Base-by-base conservation (phyloP, 2,329 filamentous ascomycete species). In the Aureobasidium sp. region DNA sequence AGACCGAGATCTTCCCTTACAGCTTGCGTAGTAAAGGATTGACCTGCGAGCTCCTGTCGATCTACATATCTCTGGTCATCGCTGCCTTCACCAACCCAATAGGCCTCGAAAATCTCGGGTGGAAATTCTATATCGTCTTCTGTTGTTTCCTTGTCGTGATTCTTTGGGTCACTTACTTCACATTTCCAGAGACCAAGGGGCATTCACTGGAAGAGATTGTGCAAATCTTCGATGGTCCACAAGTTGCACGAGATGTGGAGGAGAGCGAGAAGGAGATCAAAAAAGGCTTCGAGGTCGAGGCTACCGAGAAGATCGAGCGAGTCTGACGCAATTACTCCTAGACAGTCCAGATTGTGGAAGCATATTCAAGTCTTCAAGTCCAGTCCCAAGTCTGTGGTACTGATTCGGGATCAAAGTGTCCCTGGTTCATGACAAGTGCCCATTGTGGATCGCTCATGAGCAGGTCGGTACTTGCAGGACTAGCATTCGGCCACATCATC, bases 401-500 rank as follows among this genome's bases (percentile, higher is more conserved):
- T 11, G 31, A 39, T 15, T 53, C 34, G 3, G 39, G 20, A 29
- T 39, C 49, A 17, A 53, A 9, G 34, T 37, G 34, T 27, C 20
- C 39, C 25, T 20, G 29, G 14, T 25, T 17, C 27, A n/a, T 41
- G 25, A 57, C 17, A 34, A 41, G 14, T 5, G 15, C 42, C 53
- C 53, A 57, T 20, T 42, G 53, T n/a, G 42, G 15, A 44, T 57
- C 53, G 25, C 42, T 42, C 53, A 57, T 57, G 3, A 44, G 34
- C 25, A 45, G 4, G 17, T 57, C 53, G 15, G 42, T 34, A 25
- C 65, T 65, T 15, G 49, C 36, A 27, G 49, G 49, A 17, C 31
- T 39, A 12, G 65, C 70, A 47, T 76, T 77, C 3, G 76, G 78
- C 77, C 78, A 79, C 77, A 79, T 78, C 76, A 79, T 77, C 20